Evolutionary conservation across 331 rosid genomes (phyloP).

Genomic region (Dryas integrifolia): DNA sequence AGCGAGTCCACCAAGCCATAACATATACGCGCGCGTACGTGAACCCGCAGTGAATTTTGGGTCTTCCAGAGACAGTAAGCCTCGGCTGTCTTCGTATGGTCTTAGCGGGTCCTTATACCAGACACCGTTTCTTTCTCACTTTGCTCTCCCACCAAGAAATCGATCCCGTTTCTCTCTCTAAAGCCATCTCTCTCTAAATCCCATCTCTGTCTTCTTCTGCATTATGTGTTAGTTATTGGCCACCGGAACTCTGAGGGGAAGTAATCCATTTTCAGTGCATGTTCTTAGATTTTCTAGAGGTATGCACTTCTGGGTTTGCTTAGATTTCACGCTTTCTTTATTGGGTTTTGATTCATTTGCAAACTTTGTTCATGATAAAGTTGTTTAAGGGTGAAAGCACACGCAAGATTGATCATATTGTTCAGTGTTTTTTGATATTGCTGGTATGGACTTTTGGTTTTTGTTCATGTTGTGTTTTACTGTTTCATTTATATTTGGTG

Average conservation of each 20-base stretch:
- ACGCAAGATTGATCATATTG: background rate
- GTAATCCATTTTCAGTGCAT: slow-evolving; percentile 1
- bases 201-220: slow-evolving; percentile 18
- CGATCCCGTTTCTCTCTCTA: slow-evolving; percentile 37
- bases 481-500: background rate
- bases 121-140: slow-evolving; percentile 21
- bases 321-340: slow-evolving; percentile 24
- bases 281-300: slow-evolving; percentile 11
- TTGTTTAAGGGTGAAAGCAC: background rate
- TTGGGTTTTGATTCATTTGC: slow-evolving; percentile 20
- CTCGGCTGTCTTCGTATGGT: slow-evolving; percentile 24
- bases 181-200: slow-evolving; percentile 3
- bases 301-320: slow-evolving; percentile 27
- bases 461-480: slow-evolving; percentile 11
- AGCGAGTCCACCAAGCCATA: slow-evolving; percentile 22
- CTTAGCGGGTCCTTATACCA: slow-evolving; percentile 18
- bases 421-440: background rate
- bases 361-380: background rate
- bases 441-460: background rate
- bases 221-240: slow-evolving; percentile 13
- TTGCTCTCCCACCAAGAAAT: slow-evolving; percentile 64
- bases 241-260: slow-evolving; percentile 19
- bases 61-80: slow-evolving; percentile 20
- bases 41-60: slow-evolving; percentile 12
- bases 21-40: slow-evolving; percentile 18